phyloP scores from a whole-genome alignment of 2,329 filamentous ascomycete genomes.

The Verticillium isaacii region DNA sequence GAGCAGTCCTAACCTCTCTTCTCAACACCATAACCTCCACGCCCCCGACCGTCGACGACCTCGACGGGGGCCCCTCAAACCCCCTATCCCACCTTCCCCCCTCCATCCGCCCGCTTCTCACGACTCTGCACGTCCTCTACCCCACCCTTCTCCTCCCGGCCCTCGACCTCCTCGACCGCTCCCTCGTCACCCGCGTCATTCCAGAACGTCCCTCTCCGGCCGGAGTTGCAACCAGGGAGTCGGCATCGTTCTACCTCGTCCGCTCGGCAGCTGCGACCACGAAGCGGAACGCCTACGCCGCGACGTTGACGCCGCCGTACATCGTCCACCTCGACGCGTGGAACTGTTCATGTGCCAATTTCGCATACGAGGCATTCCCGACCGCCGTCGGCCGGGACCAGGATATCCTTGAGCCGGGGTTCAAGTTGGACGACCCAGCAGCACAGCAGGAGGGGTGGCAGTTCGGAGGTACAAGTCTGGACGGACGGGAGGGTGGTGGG shows the following conservation, averaged over 20 bases:
- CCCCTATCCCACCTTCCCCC: slow-evolving; percentile 24
- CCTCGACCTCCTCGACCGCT: slow-evolving; percentile 79
- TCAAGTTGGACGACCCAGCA: slow-evolving; percentile 4
- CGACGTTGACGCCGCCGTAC: slow-evolving; percentile 41
- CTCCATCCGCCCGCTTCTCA: slow-evolving; percentile 52
- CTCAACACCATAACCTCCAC: slow-evolving; percentile 22
- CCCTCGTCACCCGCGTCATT: slow-evolving; percentile 59
- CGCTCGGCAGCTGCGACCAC: slow-evolving; percentile 45
- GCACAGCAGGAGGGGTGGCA: slow-evolving; percentile 18
- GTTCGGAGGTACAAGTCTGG: slow-evolving; percentile 47
- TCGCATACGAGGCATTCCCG: slow-evolving; percentile 68
- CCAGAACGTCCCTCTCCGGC: neutral
- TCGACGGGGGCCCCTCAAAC: slow-evolving; percentile 13
- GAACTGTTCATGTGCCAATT: slow-evolving; percentile 88
- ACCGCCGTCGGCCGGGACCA: slow-evolving; percentile 14
- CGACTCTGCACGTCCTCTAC: slow-evolving; percentile 81
- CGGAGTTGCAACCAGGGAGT: neutral
- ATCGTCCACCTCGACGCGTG: slow-evolving; percentile 70
- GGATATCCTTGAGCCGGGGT: slow-evolving; percentile 10
- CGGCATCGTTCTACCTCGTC: slow-evolving; percentile 53
- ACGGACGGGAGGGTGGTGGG: slow-evolving; percentile 21
- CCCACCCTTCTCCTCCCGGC: slow-evolving; percentile 77
- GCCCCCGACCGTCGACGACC: neutral
- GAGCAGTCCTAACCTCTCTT: slow-evolving; percentile 44
- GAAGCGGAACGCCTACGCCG: slow-evolving; percentile 19